phyloP scores from a whole-genome alignment of 768 basidiomycete species.

The Baorangia bicolor region DNA sequence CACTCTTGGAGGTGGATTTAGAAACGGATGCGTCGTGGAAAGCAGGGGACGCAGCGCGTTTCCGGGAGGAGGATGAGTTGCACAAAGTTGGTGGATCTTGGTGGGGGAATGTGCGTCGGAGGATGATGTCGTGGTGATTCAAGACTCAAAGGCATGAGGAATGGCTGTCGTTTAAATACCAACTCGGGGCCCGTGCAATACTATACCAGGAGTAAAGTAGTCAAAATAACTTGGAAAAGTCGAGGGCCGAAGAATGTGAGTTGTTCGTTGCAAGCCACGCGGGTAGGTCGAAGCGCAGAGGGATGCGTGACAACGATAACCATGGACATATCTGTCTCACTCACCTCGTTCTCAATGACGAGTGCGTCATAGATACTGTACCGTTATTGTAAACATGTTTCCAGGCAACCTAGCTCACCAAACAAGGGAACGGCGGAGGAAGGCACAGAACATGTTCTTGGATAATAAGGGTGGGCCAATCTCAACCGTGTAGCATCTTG shows the following conservation, averaged over 20 bases:
- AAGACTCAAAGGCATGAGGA: background rate
- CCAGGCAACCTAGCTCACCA: background rate
- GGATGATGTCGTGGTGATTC: background rate
- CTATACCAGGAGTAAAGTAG: background rate
- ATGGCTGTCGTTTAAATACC: background rate
- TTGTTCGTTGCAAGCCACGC: background rate
- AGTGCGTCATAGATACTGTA: background rate
- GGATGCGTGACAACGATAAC: background rate
- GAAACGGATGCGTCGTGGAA: constrained; percentile 56
- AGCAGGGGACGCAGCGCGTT: constrained; percentile 39
- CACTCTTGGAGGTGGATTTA: constrained; percentile 45
- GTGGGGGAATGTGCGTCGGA: background rate
- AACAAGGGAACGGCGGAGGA: background rate
- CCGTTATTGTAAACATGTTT: background rate
- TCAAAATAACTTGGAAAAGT: background rate
- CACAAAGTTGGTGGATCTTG: background rate
- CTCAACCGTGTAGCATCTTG: background rate
- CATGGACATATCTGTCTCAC: background rate
- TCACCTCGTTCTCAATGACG: background rate
- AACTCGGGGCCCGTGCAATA: background rate
- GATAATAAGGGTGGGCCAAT: background rate
- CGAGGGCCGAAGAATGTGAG: background rate
- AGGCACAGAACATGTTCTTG: background rate
- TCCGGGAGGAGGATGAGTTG: constrained; percentile 34
- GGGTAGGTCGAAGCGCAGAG: background rate